These are phyloP conservation scores for Aegilops speltoides DNA, from an alignment of 176 grass and related monocot species.

Conservation along the genomic window DNA sequence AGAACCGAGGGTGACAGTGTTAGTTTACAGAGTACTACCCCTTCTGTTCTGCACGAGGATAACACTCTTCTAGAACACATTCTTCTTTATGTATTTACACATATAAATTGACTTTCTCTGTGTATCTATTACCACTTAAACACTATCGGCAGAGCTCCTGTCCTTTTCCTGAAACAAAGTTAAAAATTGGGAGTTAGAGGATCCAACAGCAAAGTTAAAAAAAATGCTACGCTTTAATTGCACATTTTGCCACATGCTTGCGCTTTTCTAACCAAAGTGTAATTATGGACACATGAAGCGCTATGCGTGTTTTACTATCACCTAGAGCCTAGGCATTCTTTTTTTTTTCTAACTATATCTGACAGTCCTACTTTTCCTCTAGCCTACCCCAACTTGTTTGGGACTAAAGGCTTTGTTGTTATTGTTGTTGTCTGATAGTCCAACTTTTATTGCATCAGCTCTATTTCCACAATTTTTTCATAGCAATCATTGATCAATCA, in stretches of 20 bases:
- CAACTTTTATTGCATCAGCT: background rate
- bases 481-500: background rate
- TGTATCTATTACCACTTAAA: conserved; percentile 4
- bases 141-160: background rate
- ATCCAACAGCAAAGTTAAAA: background rate
- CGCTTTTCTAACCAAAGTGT: too few relatives aligned
- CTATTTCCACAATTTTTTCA: background rate
- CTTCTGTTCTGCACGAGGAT: background rate
- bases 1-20: conserved; percentile 2
- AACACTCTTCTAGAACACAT: background rate
- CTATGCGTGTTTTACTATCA: too few relatives aligned
- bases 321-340: too few relatives aligned
- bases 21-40: background rate
- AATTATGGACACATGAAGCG: too few relatives aligned
- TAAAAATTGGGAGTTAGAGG: background rate
- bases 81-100: background rate
- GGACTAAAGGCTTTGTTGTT: too few relatives aligned
- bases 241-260: too few relatives aligned
- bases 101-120: background rate
- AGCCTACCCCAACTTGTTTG: too few relatives aligned
- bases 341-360: too few relatives aligned
- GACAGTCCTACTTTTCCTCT: background rate
- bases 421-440: background rate
- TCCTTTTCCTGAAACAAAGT: background rate
- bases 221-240: too few relatives aligned